Evolutionary conservation across 148 eudicot genomes (phyloP), one percentile per base, ranked within the genome.

Genomic region (Mesembryanthemum crystallinum): DNA sequence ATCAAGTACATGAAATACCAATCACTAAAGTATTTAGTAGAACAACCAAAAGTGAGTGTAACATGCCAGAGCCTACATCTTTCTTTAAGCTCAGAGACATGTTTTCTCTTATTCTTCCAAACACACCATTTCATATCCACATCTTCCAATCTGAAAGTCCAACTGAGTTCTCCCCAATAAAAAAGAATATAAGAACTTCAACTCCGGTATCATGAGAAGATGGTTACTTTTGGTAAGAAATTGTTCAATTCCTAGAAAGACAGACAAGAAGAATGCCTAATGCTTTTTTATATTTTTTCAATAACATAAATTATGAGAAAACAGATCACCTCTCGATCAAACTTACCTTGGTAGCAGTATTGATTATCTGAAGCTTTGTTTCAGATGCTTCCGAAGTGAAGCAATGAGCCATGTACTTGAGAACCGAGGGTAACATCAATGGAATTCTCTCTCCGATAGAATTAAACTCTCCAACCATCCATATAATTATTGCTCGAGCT

Each of bases 381-480:
- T 95, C 99, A 61, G 84, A 76, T 67, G 94, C 85, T 81, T 95
- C 99, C 67, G 88, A 79, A 73, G 83, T 80, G 82, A 92, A 95
- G 84, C 89, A 67, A 72, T 79, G 69, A 74, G 92, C 94, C 67
- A 95, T 90, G 79, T 92, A 95, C 83, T 81, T 89, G 47, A 95
- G 87, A 64, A 91, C 80, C 51, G 84, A 76, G 62, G 89, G 84
- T 76, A 88, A 79, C 84, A 91, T 86, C 81, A 75, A 87, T 71
- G 94, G 88, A 69, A 91, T 86, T 63, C 86, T 86, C 62, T 76
- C 77, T 49, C 99, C 99, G 25, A 86, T 42, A 75, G 86, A 81
- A 82, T 80, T 86, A 85, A 92, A 92, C 81, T 95, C 97, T 28
- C 99, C 99, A 78, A 91, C 82, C 86, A 95, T 87, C 96, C 97